phyloP scores from a whole-genome alignment of 306 rosid genomes.

The Medicago arabica region DNA sequence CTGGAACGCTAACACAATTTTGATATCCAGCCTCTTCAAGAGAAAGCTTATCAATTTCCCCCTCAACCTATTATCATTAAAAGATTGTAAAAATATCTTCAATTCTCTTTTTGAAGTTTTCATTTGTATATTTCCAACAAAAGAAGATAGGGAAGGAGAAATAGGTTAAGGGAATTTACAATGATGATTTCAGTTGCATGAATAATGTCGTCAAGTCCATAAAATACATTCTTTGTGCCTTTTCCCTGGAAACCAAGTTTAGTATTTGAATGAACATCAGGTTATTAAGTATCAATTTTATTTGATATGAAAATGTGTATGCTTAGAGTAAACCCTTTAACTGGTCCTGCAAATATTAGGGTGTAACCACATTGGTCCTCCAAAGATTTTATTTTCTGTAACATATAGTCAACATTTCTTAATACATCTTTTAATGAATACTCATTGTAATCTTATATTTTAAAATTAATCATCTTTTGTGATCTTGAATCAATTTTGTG shows the following conservation, averaged over 20 bases:
- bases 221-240: constrained; percentile 72
- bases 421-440: not conserved
- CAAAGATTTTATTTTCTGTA: not conserved
- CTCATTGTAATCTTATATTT: not conserved
- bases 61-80: constrained; percentile 73
- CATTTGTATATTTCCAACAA: constrained; percentile 23
- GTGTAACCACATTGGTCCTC: not conserved
- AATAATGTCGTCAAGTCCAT: constrained; percentile 82
- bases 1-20: constrained; percentile 91
- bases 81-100: constrained; percentile 31
- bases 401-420: not conserved
- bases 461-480: not conserved
- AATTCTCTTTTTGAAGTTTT: constrained; percentile 16
- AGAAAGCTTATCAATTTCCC: constrained; percentile 95
- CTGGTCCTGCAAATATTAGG: not conserved
- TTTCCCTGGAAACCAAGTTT: constrained; percentile 63
- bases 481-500: not conserved
- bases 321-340: constrained; percentile 19
- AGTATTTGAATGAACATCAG: constrained; percentile 34
- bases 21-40: constrained; percentile 90
- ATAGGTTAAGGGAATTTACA: constrained; percentile 53
- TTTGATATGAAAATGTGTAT: constrained; percentile 37
- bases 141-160: constrained; percentile 25
- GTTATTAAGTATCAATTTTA: constrained; percentile 11
- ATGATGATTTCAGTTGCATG: constrained; percentile 72